A percentile compares a stretch with the other conserved stretches of the same genome.
Conservation (phyloP, 1,284 basidiomycete genomes). For the Ustilago vetiveriae region DNA sequence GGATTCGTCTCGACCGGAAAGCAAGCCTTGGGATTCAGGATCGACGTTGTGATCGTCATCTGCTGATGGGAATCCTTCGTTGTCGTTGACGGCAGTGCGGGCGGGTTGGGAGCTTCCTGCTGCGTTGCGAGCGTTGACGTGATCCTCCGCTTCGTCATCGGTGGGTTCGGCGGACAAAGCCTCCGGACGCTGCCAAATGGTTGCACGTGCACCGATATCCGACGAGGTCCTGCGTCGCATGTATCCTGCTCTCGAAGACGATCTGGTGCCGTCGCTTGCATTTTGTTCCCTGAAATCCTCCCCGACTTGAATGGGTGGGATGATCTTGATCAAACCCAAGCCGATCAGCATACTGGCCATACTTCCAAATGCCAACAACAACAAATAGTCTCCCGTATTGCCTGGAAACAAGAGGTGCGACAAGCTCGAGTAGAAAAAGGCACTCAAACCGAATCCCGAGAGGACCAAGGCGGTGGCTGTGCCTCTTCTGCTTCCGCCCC, state of each 20-base stretch:
- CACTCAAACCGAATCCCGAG: constrained; percentile 84
- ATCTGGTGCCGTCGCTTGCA: not conserved
- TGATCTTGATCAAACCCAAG: constrained; percentile 73
- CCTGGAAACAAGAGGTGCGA: constrained; percentile 77
- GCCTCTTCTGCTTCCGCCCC: constrained; percentile 70
- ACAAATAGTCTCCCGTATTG: constrained; percentile 76
- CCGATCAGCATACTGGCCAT: constrained; percentile 77
- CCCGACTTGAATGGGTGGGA: constrained; percentile 69
- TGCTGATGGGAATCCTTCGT: not conserved
- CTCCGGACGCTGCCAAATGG: constrained; percentile 41
- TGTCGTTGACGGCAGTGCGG: not conserved
- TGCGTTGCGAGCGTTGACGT: not conserved
- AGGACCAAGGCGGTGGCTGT: constrained; percentile 78
- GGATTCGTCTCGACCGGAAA: constrained; percentile 25
- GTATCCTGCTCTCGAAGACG: not conserved
- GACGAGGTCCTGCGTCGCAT: constrained; percentile 43
- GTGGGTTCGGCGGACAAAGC: constrained; percentile 20
- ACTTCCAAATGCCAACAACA: constrained; percentile 78
- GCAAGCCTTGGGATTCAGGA: constrained; percentile 29
- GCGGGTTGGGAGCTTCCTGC: constrained; percentile 3
- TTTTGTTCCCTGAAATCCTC: not conserved
- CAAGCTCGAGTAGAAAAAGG: constrained; percentile 79
- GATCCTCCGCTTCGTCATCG: constrained; percentile 31
- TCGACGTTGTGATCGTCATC: not conserved
- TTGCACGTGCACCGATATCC: constrained; percentile 53